phyloP scores from a whole-genome alignment of 306 rosid genomes.

The Sphenostylis stenocarpa region DNA sequence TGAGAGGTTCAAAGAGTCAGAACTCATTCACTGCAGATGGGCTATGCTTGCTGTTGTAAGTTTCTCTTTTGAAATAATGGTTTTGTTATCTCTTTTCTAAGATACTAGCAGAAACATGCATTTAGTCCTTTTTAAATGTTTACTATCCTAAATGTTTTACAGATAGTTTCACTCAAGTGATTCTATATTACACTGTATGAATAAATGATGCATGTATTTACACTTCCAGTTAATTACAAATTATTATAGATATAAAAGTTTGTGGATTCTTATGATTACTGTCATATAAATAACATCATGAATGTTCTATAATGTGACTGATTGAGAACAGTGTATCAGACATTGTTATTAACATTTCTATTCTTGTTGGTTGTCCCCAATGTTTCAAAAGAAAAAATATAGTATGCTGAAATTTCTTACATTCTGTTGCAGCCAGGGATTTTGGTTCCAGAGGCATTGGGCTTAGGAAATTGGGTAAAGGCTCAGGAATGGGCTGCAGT shows the following conservation, averaged over 20 bases:
- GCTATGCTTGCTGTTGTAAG: conserved; percentile 99
- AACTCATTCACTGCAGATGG: conserved; percentile 99
- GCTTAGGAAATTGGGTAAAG: conserved; percentile 95
- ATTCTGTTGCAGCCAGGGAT: conserved; percentile 78
- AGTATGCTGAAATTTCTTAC: neutral
- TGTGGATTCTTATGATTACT: too few species aligned
- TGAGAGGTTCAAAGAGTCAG: conserved; percentile 97
- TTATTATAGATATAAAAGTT: too few species aligned
- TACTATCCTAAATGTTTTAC: neutral
- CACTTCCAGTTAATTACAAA: neutral
- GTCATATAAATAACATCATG: too few species aligned
- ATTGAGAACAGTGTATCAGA: neutral
- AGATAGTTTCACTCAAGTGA: neutral
- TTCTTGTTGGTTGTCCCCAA: neutral
- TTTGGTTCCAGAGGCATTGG: conserved; percentile 94
- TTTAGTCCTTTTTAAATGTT: neutral
- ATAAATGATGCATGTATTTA: neutral
- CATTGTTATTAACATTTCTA: neutral
- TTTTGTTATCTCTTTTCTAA: neutral
- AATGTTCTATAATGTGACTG: too few species aligned
- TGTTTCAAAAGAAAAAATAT: neutral
- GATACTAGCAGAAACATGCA: neutral
- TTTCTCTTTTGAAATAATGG: neutral
- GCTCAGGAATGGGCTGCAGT: conserved; percentile 97
- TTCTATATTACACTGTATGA: too few species aligned